These are phyloP conservation scores for Cryptococcus amylolentus DNA, from an alignment of 1,284 basidiomycete species.

Conservation along the genomic window DNA sequence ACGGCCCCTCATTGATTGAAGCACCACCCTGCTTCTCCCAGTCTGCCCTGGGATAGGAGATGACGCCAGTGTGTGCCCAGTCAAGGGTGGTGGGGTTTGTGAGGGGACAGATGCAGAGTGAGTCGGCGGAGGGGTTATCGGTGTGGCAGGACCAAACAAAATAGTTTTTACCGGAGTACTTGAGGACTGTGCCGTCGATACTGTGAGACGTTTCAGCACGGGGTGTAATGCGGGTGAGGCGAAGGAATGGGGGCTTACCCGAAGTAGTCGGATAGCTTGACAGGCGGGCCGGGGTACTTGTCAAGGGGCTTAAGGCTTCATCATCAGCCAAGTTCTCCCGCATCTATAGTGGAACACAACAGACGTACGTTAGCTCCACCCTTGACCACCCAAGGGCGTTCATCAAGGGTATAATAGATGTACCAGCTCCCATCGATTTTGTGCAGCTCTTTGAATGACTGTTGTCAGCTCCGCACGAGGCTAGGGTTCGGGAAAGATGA, in stretches of 20 bases:
- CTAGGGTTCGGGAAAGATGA: too few relatives aligned
- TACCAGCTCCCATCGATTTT: constrained; percentile 21
- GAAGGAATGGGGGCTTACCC: neutral
- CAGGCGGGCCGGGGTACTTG: constrained; percentile 3
- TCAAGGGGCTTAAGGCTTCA: constrained; percentile 6
- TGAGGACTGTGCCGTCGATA: constrained; percentile 20
- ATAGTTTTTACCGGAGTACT: too few relatives aligned
- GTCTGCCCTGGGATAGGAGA: constrained; percentile 11
- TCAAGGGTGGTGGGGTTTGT: constrained; percentile 13
- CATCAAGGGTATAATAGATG: constrained; percentile 15
- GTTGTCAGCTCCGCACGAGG: too few relatives aligned
- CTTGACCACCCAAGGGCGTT: constrained; percentile 8
- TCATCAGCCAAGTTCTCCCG: neutral
- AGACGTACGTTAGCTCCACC: constrained; percentile 4
- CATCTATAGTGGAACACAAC: too few relatives aligned
- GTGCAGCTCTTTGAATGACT: constrained; percentile 26
- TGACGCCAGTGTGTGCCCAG: constrained; percentile 8
- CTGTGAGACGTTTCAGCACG: neutral
- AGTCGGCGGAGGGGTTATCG: constrained; percentile 1
- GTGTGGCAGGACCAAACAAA: constrained; percentile 21
- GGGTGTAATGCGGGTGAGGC: too few relatives aligned
- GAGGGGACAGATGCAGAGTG: constrained; percentile 18
- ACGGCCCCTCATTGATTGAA: constrained; percentile 15
- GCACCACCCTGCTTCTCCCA: constrained; percentile 17
- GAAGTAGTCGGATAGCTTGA: constrained; percentile 8